These are phyloP conservation scores for Erodium maritimum DNA, from an alignment of 345 rosid species.

Conservation along the genomic window DNA sequence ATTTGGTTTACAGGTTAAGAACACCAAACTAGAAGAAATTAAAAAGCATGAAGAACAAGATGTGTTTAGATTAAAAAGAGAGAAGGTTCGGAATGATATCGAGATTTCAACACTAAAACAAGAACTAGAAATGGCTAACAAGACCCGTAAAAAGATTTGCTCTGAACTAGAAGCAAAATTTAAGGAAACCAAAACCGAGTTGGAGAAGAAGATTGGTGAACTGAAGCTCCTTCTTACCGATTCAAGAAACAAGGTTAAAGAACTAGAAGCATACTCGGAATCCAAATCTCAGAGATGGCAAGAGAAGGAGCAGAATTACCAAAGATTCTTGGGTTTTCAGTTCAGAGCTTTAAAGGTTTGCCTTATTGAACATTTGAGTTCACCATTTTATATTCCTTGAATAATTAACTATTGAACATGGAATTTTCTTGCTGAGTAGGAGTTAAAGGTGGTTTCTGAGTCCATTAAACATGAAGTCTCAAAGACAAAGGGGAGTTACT, in stretches of 20 bases:
- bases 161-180: conserved; percentile 40
- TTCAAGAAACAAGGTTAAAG: conserved; percentile 54
- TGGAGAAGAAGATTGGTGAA: conserved; percentile 54
- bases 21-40: conserved; percentile 53
- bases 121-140: conserved; percentile 45
- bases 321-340: conserved; percentile 43
- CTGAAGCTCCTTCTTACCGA: conserved; percentile 35
- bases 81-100: conserved; percentile 36
- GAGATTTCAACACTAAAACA: conserved; percentile 56
- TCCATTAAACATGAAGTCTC: conserved; percentile 58
- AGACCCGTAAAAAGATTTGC: conserved; percentile 39
- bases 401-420: conserved; percentile 4
- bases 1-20: conserved; percentile 47
- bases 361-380: conserved; percentile 1
- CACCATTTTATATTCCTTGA: conserved; percentile 2
- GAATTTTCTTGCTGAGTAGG: conserved; percentile 32
- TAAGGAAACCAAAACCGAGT: conserved; percentile 34
- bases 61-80: conserved; percentile 36
- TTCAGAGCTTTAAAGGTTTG: conserved; percentile 56
- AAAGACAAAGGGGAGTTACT: conserved; percentile 44
- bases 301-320: conserved; percentile 47
- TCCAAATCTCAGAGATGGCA: conserved; percentile 61
- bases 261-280: conserved; percentile 61
- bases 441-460: conserved; percentile 43
- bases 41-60: conserved; percentile 57